These are phyloP conservation scores for Salicornia ramosissima DNA, from an alignment of 148 eudicot genomes.

Conservation along the genomic window DNA sequence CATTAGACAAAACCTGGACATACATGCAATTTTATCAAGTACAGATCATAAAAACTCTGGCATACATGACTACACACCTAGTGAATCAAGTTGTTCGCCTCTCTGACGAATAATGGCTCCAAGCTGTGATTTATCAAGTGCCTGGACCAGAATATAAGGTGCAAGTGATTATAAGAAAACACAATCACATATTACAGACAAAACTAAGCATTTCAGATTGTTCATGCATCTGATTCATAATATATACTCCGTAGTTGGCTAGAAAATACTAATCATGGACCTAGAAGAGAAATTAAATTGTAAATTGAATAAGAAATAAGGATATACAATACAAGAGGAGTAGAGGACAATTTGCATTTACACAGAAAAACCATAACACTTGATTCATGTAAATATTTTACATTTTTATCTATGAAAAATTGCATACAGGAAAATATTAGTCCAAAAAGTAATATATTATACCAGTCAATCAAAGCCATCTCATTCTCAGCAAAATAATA, in stretches of 20 bases:
- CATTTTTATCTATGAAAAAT: no score
- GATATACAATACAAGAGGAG: no score
- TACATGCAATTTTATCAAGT: neutral
- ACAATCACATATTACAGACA: neutral
- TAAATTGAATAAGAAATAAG: no score
- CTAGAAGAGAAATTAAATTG: neutral
- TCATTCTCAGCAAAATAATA: neutral
- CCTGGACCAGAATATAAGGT: slow-evolving; percentile 40
- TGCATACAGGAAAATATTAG: no score
- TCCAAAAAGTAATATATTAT: neutral
- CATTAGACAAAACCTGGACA: neutral
- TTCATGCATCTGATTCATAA: slow-evolving; percentile 1
- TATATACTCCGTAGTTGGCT: neutral
- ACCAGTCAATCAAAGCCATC: no score
- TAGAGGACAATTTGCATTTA: neutral
- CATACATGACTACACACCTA: slow-evolving; percentile 42
- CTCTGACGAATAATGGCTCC: slow-evolving; percentile 73
- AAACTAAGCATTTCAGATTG: neutral
- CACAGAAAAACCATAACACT: neutral
- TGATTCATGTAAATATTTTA: no score
- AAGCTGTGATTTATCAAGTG: slow-evolving; percentile 94
- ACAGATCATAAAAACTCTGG: slow-evolving; percentile 5
- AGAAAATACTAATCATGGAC: neutral
- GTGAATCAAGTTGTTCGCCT: slow-evolving; percentile 82
- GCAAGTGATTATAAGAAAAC: neutral